Conservation (phyloP, 345 rosid species). For the Pistacia integerrima region DNA sequence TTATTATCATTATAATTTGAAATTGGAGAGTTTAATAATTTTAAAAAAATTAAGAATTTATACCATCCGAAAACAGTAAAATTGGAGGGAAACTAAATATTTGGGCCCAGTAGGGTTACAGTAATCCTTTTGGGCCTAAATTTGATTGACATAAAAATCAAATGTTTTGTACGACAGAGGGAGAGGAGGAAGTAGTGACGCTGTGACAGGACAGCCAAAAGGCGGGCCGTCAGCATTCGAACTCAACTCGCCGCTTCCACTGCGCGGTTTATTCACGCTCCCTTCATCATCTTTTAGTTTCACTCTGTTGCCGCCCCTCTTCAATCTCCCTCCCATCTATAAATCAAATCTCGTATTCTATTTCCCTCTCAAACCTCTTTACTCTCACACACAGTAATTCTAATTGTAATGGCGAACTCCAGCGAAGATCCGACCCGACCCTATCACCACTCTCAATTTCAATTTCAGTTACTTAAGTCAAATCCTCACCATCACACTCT, state of each 20-base stretch:
- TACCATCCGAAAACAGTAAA: too few relatives aligned
- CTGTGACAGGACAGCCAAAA: slow-evolving; percentile 25
- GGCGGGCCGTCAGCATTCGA: slow-evolving; percentile 38
- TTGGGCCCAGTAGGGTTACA: too few relatives aligned
- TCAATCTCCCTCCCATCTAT: not conserved
- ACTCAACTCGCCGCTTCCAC: slow-evolving; percentile 16
- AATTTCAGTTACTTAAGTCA: slow-evolving; percentile 32
- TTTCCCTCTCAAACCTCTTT: not conserved
- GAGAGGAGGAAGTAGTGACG: not conserved
- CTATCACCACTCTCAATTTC: slow-evolving; percentile 35
- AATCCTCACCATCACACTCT: slow-evolving; percentile 19
- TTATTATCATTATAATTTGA: too few relatives aligned
- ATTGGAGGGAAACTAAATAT: too few relatives aligned
- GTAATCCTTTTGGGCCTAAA: too few relatives aligned
- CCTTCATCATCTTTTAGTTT: not conserved
- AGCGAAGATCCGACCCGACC: slow-evolving; percentile 46
- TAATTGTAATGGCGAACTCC: slow-evolving; percentile 41
- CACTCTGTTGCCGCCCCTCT: not conserved
- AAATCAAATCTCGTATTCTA: not conserved
- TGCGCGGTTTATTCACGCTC: not conserved
- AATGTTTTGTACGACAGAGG: not conserved
- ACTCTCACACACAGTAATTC: not conserved
- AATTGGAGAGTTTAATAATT: too few relatives aligned
- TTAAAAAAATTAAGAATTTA: too few relatives aligned
- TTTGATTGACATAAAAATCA: not conserved